phyloP scores from a whole-genome alignment of 2,329 filamentous ascomycete genomes.

The Rhinocladiella similis region DNA sequence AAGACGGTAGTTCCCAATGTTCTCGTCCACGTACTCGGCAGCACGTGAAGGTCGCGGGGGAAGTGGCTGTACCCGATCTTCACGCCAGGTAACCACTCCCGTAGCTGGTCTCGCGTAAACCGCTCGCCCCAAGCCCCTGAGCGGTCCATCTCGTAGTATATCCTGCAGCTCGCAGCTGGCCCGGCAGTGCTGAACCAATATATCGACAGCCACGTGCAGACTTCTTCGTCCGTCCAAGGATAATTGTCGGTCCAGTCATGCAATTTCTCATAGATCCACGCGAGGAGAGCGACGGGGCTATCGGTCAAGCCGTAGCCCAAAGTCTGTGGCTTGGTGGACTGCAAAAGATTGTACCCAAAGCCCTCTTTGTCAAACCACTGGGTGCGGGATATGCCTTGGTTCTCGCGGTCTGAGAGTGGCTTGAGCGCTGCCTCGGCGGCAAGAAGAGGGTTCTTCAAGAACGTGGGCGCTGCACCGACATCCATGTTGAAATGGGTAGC shows the following conservation, averaged over 20 bases:
- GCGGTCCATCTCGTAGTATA: slow-evolving; percentile 70
- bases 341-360: slow-evolving; percentile 58
- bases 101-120: slow-evolving; percentile 9
- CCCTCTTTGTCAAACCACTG: slow-evolving; percentile 57
- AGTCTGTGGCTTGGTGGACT: slow-evolving; percentile 70
- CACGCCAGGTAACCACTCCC: slow-evolving; percentile 46
- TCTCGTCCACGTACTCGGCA: slow-evolving; percentile 53
- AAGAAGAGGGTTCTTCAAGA: slow-evolving; percentile 44
- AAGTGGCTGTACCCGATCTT: slow-evolving; percentile 56
- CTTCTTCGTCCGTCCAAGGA: slow-evolving; percentile 72
- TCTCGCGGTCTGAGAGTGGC: slow-evolving; percentile 56
- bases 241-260: slow-evolving; percentile 74
- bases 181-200: slow-evolving; percentile 73
- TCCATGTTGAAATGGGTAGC: slow-evolving; percentile 20
- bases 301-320: slow-evolving; percentile 69
- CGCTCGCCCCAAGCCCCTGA: slow-evolving; percentile 13
- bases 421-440: slow-evolving; percentile 58
- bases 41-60: slow-evolving; percentile 51
- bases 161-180: slow-evolving; percentile 59
- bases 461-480: slow-evolving; percentile 12
- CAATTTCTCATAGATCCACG: slow-evolving; percentile 81
- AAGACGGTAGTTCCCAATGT: slow-evolving; percentile 54
- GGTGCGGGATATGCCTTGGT: slow-evolving; percentile 52
- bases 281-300: slow-evolving; percentile 67
- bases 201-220: slow-evolving; percentile 71